Conservation (phyloP, 2,329 filamentous ascomycete species). For the Macroventuria anomochaeta region DNA sequence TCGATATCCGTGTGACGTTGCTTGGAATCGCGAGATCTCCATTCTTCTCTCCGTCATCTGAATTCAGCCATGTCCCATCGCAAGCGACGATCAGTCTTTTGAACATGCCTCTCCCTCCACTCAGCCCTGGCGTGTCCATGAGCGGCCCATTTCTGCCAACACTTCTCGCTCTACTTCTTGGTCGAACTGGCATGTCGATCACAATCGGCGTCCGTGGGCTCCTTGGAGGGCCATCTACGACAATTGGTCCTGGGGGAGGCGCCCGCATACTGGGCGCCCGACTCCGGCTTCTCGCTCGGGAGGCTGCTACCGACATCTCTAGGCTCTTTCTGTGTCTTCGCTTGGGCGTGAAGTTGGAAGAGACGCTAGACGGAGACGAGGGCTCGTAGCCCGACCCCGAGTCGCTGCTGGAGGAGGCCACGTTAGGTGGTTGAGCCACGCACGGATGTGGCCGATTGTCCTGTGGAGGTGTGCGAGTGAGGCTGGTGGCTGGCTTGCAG, state of each 20-base stretch:
- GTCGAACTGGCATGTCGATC: constrained; percentile 34
- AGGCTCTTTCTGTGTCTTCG: constrained; percentile 20
- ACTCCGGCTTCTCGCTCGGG: constrained; percentile 39
- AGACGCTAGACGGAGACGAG: constrained; percentile 26
- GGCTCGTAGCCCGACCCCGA: constrained; percentile 30
- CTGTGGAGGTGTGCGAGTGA: neutral
- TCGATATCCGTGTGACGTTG: constrained; percentile 58
- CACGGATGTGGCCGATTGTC: constrained; percentile 6
- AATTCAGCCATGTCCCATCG: constrained; percentile 58
- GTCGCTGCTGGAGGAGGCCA: constrained; percentile 30
- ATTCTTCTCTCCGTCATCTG: constrained; percentile 55
- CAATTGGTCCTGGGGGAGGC: constrained; percentile 30
- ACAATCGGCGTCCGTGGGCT: constrained; percentile 39
- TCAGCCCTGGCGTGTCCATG: constrained; percentile 42
- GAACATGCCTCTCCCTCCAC: constrained; percentile 48
- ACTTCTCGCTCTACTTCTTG: constrained; percentile 39
- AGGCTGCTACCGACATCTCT: constrained; percentile 38
- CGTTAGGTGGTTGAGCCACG: constrained; percentile 24
- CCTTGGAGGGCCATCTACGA: constrained; percentile 31
- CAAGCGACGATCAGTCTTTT: constrained; percentile 51
- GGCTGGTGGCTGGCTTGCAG: constrained; percentile 7
- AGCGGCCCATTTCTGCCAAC: constrained; percentile 30
- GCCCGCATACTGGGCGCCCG: constrained; percentile 38
- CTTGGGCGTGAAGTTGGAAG: constrained; percentile 27
- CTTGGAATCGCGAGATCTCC: constrained; percentile 54